Conservation (phyloP, 257 asterid genomes). For the Ligustrum vulgare region DNA sequence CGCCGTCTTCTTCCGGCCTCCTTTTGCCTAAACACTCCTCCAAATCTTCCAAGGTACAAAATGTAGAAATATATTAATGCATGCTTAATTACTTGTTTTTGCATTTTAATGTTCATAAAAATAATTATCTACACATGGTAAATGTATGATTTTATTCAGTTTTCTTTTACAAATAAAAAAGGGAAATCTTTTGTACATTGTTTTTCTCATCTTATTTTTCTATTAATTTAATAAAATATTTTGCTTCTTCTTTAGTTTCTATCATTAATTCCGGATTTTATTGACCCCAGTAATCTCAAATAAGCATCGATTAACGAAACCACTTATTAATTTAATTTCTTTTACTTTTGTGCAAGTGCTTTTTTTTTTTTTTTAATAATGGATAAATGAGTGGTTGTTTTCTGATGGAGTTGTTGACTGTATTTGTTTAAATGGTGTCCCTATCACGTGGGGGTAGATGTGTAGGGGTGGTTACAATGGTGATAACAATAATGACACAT, state of each 20-base stretch:
- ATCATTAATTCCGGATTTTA: background rate
- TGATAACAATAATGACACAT: slow-evolving; percentile 25
- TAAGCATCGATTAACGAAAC: background rate
- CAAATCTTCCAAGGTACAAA: slow-evolving; percentile 57
- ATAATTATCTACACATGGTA: background rate
- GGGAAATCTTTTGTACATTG: background rate
- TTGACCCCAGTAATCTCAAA: background rate
- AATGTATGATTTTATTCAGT: background rate
- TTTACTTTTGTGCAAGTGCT: background rate
- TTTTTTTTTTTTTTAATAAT: background rate
- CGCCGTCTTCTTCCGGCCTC: slow-evolving; percentile 80
- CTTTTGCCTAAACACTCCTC: slow-evolving; percentile 49
- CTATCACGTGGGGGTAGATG: slow-evolving; percentile 44
- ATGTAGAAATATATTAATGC: background rate
- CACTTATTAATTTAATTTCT: background rate
- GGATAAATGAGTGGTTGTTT: slow-evolving; percentile 21
- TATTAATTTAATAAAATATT: background rate
- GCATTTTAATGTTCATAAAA: background rate
- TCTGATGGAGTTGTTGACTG: slow-evolving; percentile 36
- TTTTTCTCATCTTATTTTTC: background rate
- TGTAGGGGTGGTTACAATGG: slow-evolving; percentile 17
- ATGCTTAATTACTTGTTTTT: background rate
- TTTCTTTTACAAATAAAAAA: background rate
- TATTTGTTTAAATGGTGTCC: slow-evolving; percentile 33
- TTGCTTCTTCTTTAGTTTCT: background rate